Evolutionary conservation across 345 rosid species (phyloP).

Genomic region (Gossypium thurberi): DNA sequence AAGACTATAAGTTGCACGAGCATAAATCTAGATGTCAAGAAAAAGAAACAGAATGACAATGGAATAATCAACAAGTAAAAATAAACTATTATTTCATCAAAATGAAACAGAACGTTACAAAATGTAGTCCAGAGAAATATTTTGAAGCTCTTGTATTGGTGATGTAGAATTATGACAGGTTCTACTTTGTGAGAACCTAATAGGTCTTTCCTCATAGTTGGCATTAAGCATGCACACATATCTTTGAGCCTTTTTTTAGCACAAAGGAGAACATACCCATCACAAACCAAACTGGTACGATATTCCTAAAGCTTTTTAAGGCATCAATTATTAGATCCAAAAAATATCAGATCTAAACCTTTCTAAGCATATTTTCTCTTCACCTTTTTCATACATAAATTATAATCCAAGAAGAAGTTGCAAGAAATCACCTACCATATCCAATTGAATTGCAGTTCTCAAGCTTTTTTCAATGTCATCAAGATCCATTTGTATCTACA

Average conservation of each 20-base stretch:
- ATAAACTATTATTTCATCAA: neutral
- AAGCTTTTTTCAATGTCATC: conserved; percentile 49
- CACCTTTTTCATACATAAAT: neutral
- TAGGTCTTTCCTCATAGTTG: neutral
- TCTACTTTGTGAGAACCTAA: neutral
- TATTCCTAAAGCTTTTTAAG: neutral
- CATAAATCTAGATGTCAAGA: conserved; percentile 53
- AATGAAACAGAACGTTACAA: neutral
- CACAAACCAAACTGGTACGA: neutral
- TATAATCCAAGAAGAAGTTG: conserved; percentile 7
- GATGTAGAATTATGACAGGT: conserved; percentile 4
- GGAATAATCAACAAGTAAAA: conserved; percentile 3
- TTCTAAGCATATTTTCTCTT: conserved; percentile 1
- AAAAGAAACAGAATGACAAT: conserved; percentile 8
- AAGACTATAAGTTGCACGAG: conserved; percentile 77
- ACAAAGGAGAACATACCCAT: neutral
- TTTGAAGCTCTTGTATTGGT: neutral
- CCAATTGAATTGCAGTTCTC: conserved; percentile 48
- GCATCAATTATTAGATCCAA: neutral
- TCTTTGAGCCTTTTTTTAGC: neutral
- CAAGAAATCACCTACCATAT: conserved; percentile 47
- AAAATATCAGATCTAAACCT: neutral
- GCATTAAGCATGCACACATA: neutral
- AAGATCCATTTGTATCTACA: conserved; percentile 66
- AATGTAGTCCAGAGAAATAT: neutral